phyloP scores from a whole-genome alignment of 257 asterid genomes.

The Dorcoceras hygrometricum region DNA sequence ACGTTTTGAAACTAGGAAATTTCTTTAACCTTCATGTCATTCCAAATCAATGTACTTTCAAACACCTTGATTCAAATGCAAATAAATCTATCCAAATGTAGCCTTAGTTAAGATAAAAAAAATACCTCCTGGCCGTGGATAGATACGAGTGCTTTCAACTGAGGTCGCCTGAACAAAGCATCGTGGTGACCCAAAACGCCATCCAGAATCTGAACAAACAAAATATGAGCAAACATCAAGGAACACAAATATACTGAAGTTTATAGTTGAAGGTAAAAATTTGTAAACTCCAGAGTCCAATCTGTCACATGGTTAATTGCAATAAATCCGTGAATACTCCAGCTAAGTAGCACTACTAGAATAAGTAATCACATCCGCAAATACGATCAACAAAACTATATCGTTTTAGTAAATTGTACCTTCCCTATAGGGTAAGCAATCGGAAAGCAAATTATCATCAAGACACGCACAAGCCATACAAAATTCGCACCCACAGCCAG shows the following conservation, averaged over 20 bases:
- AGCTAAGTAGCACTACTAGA: neutral
- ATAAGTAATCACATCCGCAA: neutral
- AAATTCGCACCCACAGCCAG: constrained; percentile 97
- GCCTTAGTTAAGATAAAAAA: constrained; percentile 19
- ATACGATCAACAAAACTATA: neutral
- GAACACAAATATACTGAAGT: neutral
- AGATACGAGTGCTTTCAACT: constrained; percentile 91
- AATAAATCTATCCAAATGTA: neutral
- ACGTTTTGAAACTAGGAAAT: too few species aligned
- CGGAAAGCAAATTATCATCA: constrained; percentile 88
- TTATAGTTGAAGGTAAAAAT: neutral
- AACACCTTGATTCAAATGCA: neutral
- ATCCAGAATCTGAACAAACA: constrained; percentile 59
- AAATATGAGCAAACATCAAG: neutral
- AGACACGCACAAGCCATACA: constrained; percentile 82
- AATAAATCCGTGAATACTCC: neutral
- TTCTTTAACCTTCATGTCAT: neutral
- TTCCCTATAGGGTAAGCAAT: constrained; percentile 90
- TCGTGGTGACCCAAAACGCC: constrained; percentile 79
- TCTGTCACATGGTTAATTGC: neutral
- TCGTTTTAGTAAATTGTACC: constrained; percentile 34
- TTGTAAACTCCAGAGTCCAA: neutral
- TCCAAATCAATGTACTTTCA: neutral
- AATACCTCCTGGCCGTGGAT: constrained; percentile 90
- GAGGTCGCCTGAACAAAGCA: constrained; percentile 88